Evolutionary conservation across 2,329 filamentous ascomycete genomes (phyloP), one percentile per base, ranked within the genome.

Genomic region (Gremmenia infestans): DNA sequence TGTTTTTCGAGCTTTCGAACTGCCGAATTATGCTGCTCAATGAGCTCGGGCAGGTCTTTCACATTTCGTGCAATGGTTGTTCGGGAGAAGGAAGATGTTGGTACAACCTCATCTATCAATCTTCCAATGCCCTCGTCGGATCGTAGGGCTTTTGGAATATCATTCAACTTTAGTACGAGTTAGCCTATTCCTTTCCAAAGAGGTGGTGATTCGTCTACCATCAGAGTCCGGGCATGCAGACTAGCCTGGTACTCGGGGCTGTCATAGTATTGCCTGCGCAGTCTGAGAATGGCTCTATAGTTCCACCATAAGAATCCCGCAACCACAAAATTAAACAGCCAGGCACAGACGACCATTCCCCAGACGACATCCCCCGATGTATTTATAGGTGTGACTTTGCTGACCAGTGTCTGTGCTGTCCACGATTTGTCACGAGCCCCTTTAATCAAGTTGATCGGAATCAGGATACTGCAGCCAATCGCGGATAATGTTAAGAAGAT

Each of bases 61-160:
- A 97, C 91, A 65, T 97, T 97, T 60, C 94, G 85, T 23, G 91
- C 92, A 65, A 97, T 87, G 11, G 89, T 87, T 19, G 88, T 90
- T 60, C 88, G 81, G 2, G 91, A 89, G 54, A 91, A 83, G 11
- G 88, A 88, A 11, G 88, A 87, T 23, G 86, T 89, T 1, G 89
- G 89, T 25, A 87, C 89, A 40, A 94, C 81, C 58, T 85, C 78
- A 61, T 97, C 91, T 28, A 91, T 89, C 56, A 99, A 81, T 58
- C 88, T 83, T 35, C 91, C 81, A 54, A 99, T 86, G 19, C 93
- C 94, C 71, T 97, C 92, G 65, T 97, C 92, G 0, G 85, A 88
- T 55, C 87, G 81, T 47, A 83, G 79, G n/a, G 85, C 80, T 59
- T 84, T 85, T 1, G 91, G 89, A 48, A 99, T 85, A 69, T 97